Evolutionary conservation across 208 protist genomes (phyloP).

Genomic region (Borovskyia barvae): DNA sequence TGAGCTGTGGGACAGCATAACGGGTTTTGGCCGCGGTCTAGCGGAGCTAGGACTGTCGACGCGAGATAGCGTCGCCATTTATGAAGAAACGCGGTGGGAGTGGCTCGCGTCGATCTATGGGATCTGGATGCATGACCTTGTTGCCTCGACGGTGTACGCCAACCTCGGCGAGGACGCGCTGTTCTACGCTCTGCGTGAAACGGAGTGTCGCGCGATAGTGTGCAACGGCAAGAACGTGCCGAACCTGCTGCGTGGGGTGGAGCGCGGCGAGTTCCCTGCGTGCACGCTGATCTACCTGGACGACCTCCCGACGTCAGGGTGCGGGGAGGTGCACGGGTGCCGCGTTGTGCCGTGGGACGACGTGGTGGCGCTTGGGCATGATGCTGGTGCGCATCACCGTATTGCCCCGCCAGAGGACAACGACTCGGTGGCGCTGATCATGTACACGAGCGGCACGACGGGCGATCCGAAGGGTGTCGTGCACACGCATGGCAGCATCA

Average conservation of each 20-base stretch:
- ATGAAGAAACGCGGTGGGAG: slow-evolving; percentile 85
- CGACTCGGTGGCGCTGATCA: slow-evolving; percentile 41
- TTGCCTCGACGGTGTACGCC: slow-evolving; percentile 76
- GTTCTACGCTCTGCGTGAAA: slow-evolving; percentile 58
- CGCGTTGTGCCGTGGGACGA: slow-evolving; percentile 48
- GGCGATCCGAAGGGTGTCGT: slow-evolving; percentile 89
- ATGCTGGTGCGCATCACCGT: slow-evolving; percentile 3
- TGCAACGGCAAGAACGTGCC: slow-evolving; percentile 67
- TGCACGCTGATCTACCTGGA: slow-evolving; percentile 63
- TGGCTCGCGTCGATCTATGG: slow-evolving; percentile 72
- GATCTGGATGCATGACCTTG: slow-evolving; percentile 63
- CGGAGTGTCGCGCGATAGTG: slow-evolving; percentile 49
- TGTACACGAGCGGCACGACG: slow-evolving; percentile 86
- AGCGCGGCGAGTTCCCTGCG: slow-evolving; percentile 24
- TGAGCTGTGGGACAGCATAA: slow-evolving; percentile 38
- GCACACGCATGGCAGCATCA: slow-evolving; percentile 77
- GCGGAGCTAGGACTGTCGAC: slow-evolving; percentile 39
- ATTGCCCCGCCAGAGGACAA: slow-evolving; percentile 20
- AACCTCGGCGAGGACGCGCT: slow-evolving; percentile 81
- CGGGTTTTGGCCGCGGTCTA: slow-evolving; percentile 52
- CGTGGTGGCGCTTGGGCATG: slow-evolving; percentile 39
- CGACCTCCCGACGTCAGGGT: slow-evolving; percentile 23
- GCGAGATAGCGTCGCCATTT: slow-evolving; percentile 52
- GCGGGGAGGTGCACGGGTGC: slow-evolving; percentile 9
- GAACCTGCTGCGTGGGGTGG: slow-evolving; percentile 36